phyloP scores from a whole-genome alignment of 192 early-diverging fungal genomes.

The Mortierella antarctica region DNA sequence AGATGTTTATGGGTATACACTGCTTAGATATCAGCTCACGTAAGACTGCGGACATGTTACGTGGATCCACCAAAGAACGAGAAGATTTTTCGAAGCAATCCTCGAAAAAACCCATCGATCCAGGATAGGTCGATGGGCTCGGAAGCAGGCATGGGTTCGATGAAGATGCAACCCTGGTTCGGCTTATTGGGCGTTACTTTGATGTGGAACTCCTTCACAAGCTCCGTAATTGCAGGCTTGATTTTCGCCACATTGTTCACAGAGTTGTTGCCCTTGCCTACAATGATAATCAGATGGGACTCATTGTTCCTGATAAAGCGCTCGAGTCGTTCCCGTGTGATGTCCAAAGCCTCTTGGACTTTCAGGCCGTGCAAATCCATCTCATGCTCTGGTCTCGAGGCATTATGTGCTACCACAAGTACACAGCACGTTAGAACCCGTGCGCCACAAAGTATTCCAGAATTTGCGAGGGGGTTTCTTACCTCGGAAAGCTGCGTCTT shows the following conservation, averaged over 20 bases:
- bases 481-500: constrained; percentile 60
- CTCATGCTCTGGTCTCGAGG: constrained; percentile 51
- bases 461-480: constrained; percentile 4
- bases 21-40: too few relatives aligned
- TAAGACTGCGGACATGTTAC: background rate
- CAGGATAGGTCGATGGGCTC: constrained; percentile 59
- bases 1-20: background rate
- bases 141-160: constrained; percentile 57
- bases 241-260: constrained; percentile 67
- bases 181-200: constrained; percentile 61
- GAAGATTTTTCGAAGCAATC: constrained; percentile 6
- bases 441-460: background rate
- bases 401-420: constrained; percentile 57
- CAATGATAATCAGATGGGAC: constrained; percentile 67
- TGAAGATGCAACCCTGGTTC: constrained; percentile 68
- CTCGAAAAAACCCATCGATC: constrained; percentile 53
- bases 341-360: constrained; percentile 69
- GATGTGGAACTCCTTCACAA: constrained; percentile 64
- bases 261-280: constrained; percentile 72
- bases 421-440: background rate
- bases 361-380: constrained; percentile 78
- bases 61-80: background rate
- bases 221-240: constrained; percentile 71
- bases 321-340: constrained; percentile 59
- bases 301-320: constrained; percentile 59